Evolutionary conservation across 1,284 basidiomycete species (phyloP), one percentile per base, ranked within the genome.

Genomic region (Leccinum holopus): DNA sequence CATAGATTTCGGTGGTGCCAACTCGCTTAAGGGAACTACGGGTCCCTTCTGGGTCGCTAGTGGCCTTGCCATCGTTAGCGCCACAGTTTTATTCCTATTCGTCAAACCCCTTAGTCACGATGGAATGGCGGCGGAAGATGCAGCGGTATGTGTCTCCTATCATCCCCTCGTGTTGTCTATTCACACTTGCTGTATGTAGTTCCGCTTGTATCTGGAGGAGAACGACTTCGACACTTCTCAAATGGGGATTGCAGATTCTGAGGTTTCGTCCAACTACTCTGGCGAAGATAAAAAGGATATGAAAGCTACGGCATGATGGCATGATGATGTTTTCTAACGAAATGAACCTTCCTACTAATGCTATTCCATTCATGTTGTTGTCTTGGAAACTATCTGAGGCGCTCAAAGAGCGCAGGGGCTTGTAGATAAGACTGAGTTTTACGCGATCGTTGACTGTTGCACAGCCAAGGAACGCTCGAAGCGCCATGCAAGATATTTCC

Each of bases 21-120:
- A 62, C 25, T 76, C 80, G 21, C 70, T 74, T 30, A 80, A 77
- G 64, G 90, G 88, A 49, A 87, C 88, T 70, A 91, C 91, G 0
- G 91, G 91, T 16, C 91, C 91, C 8, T 93, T 93, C 81, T 92
- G 88, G 89, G 73, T 93, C 63, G 91, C 81, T 28, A 90, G 88
- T 64, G 90, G 86, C 79, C 82, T 97, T 52, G 94, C 94, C 7
- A 69, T 96, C 57, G 68, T 95, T 61, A 92, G 91, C 61, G 93
- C 94, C 1, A 21, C 87, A 7, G 78, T 94, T 68, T 88, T 90
- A 0, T 82, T 88, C 68, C 73, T 92, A 76, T 88, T 93, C 76
- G 86, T 98, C 71, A 82, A 81, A 51, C 90, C 92, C 51, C 82
- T 96, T 61, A 80, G 80, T 18, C 83, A 86, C 35, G 92, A 97